Evolutionary conservation across 2,329 filamentous ascomycete genomes (phyloP), one percentile per base, ranked within the genome.

Genomic region (Rachicladosporium sp.): DNA sequence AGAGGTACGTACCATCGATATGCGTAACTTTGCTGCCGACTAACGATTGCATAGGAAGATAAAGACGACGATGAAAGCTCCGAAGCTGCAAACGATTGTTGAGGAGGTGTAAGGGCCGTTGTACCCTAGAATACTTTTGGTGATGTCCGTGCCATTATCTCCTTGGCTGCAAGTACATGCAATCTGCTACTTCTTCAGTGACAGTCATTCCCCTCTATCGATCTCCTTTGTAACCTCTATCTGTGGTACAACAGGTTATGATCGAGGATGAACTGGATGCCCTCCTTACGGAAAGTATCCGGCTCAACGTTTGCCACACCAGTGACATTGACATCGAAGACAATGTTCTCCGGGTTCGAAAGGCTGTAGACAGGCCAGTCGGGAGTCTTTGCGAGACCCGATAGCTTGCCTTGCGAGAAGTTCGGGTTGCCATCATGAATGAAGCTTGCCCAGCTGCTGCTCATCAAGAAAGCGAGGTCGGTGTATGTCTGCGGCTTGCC

Each of bases 281-380:
- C 67, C 46, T 60, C 60, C 31, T 55, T 52, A 44, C 67, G 58
- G 35, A 51, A 69, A 6, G 63, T 65, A 46, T 70, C 67, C 9
- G 54, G 45, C 58, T 69, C 66, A 4, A 52, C 41, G 42, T 50
- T 52, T 7, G 50, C 58, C 43, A 54, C 31, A 10, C 34, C 44
- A 6, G 56, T 60, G 11, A 47, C 49, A 45, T 69, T 68, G 4
- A 62, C 66, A 56, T 69, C 64, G 44, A 65, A 69, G 1, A 69
- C 67, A 40, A 62, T 62, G 38, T 68, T 58, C 54, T 55, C 33
- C 6, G 60, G 62, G 4, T 55, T 43, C 0, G 48, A 49, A 1
- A 54, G 29, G 19, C 52, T 51, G 45, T 70, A 70, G 36, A 39
- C 43, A 0, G 65, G 63, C 67, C 67, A 70, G 8, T 39, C 41